phyloP scores from a whole-genome alignment of 495 filamentous ascomycete genomes.

The Lasiosphaeria hispida region DNA sequence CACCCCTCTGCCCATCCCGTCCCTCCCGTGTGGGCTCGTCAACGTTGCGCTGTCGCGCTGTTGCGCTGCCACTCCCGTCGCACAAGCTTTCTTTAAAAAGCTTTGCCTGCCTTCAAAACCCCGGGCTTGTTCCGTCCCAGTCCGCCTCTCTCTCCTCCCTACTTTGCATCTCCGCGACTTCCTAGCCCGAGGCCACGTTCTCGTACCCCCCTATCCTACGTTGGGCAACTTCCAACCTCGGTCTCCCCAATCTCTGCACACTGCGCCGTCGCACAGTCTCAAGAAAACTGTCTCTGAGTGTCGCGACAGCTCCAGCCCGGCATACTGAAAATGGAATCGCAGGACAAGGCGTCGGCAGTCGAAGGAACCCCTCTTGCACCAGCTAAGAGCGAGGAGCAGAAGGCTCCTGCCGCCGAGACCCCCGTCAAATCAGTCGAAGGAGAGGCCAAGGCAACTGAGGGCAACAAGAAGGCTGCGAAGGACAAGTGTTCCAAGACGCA shows the following conservation, averaged over 20 bases:
- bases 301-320: too few relatives aligned
- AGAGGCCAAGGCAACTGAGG: slow-evolving; percentile 28
- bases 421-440: slow-evolving; percentile 17
- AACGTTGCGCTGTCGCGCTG: neutral
- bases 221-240: too few relatives aligned
- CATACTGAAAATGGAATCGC: slow-evolving; percentile 20
- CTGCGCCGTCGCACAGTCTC: too few relatives aligned
- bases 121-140: neutral
- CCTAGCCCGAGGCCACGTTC: too few relatives aligned
- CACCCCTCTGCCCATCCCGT: too few relatives aligned
- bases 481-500: slow-evolving; percentile 40
- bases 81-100: slow-evolving; percentile 2
- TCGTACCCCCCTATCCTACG: too few relatives aligned
- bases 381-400: slow-evolving; percentile 24
- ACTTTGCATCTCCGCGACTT: neutral
- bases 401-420: slow-evolving; percentile 23
- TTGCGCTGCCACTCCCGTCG: neutral
- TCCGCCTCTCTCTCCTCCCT: neutral
- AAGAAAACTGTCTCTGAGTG: too few relatives aligned
- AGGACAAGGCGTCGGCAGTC: slow-evolving; percentile 21
- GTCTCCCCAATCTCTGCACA: too few relatives aligned
- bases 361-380: slow-evolving; percentile 20
- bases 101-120: neutral
- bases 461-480: slow-evolving; percentile 36
- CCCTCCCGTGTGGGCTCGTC: too few relatives aligned